These are phyloP conservation scores for Tricholoma furcatifolium DNA, from an alignment of 768 basidiomycete genomes.

Conservation along the genomic window DNA sequence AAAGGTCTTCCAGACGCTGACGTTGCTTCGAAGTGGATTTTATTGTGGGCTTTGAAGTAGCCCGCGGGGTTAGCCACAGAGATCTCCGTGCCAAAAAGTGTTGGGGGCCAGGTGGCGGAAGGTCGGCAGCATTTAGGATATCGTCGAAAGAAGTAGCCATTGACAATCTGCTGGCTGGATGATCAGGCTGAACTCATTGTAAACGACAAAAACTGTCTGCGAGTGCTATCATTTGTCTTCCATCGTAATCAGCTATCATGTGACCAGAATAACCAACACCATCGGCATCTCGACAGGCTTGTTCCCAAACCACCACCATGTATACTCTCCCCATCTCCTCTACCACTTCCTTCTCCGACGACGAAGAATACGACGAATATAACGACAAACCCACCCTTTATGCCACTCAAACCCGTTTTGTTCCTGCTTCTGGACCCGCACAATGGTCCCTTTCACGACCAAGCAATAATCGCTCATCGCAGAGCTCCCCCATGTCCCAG, in stretches of 20 bases:
- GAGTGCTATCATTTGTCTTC: background rate
- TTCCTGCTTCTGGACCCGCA: conserved; percentile 56
- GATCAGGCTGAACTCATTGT: conserved; percentile 3
- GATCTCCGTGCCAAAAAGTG: conserved; percentile 62
- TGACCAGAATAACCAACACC: conserved; percentile 17
- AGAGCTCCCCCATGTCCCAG: conserved; percentile 56
- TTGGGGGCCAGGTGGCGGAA: conserved; percentile 64
- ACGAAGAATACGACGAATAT: conserved; percentile 60
- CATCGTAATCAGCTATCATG: conserved; percentile 11
- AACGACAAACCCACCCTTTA: conserved; percentile 50
- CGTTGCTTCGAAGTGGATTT: conserved; percentile 35
- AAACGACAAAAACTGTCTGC: background rate
- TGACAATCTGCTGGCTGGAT: conserved; percentile 8
- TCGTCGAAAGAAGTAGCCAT: conserved; percentile 32
- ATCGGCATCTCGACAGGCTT: conserved; percentile 6
- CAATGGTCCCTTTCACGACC: conserved; percentile 50
- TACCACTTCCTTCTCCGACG: conserved; percentile 76
- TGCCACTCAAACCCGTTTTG: conserved; percentile 34
- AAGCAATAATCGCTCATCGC: conserved; percentile 19
- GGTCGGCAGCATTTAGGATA: conserved; percentile 32
- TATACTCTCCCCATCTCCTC: conserved; percentile 67
- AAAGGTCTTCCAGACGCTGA: conserved; percentile 48
- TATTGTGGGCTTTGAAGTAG: background rate
- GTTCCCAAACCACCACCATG: conserved; percentile 34
- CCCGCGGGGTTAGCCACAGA: conserved; percentile 52